A percentile compares a stretch with the other conserved stretches of the same genome.
Conservation (phyloP, 225 moss, liverwort and hornwort species). For the Polytrichum formosum region DNA sequence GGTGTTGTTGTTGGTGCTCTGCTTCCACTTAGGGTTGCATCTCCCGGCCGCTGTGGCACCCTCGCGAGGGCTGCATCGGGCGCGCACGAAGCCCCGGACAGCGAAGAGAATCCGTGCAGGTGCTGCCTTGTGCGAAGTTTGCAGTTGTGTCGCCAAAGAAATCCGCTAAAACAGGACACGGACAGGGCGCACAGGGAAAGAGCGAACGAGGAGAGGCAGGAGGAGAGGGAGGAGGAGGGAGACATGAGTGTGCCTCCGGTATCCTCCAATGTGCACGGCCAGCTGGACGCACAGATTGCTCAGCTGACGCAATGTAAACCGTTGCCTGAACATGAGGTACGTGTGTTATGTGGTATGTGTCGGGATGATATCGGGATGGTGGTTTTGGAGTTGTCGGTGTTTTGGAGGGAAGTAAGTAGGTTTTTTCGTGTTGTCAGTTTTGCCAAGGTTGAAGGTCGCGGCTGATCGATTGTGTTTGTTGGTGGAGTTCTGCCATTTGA, state of each 20-base stretch:
- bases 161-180: too few relatives aligned
- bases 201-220: conserved; percentile 1
- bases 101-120: too few relatives aligned
- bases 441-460: too few relatives aligned
- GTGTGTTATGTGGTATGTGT: background rate
- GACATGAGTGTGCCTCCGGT: conserved; percentile 36
- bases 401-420: too few relatives aligned
- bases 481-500: background rate
- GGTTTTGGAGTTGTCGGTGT: background rate
- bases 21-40: too few relatives aligned
- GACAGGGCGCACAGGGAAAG: background rate
- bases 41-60: too few relatives aligned
- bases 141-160: too few relatives aligned
- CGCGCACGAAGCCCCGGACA: too few relatives aligned
- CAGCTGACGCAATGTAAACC: conserved; percentile 36
- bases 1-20: too few relatives aligned
- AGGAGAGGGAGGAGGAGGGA: conserved; percentile 1
- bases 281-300: conserved; percentile 50
- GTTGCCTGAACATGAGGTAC: conserved; percentile 25
- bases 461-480: background rate
- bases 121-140: too few relatives aligned
- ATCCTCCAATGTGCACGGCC: conserved; percentile 43
- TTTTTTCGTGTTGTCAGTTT: background rate
- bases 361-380: background rate
- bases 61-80: too few relatives aligned